Evolutionary conservation across 139 green algal species (phyloP), one percentile per base, ranked within the genome.

Genomic region (Chlamydomonas urium): DNA sequence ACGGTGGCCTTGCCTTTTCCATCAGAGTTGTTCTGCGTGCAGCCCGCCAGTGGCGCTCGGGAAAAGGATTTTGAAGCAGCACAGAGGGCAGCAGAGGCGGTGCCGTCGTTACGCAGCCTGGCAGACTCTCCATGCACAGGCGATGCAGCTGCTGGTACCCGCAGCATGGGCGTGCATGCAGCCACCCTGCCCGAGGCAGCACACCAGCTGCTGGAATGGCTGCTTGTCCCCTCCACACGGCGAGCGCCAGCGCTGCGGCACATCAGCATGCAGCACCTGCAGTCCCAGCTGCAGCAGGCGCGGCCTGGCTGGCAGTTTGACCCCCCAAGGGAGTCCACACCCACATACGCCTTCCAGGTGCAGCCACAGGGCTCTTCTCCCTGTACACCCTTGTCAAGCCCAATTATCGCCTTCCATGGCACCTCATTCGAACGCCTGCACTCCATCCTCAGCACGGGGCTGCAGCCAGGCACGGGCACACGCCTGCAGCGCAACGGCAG

Each of bases 1-100:
- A 73, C 77, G 79, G 72, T 79, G 2, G 76, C 72, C 48, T 73
- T 65, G 1, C 77, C 77, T 26, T 83, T 83, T 47, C 77, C 77
- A 1, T 38, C 24, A 17, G 67, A 83, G 28, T 38, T 77, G 21
- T 75, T 83, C 63, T n/a, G n/a, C n/a, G n/a, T n/a, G n/a, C n/a
- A n/a, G n/a, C n/a, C n/a, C n/a, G 34, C 38, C 33, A 57, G 32
- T 2, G 2, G 2, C 2, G 29, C 47, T 1, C 38, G 47, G 10
- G 69, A 83, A 2, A 79, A 83, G 63, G 77, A 83, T 48, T 83
- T 71, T 37, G n/a, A 63, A 1, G 45, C 56, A 10, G 28, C 61
- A 17, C 38, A 69, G 3, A 24, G 14, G 1, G 47, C 76, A 2
- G 50, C 78, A 0, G 56, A 69, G 4, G n/a, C 10, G 2, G 32